Conservation (phyloP, 768 basidiomycete species). For the Lyophyllum atratum region DNA sequence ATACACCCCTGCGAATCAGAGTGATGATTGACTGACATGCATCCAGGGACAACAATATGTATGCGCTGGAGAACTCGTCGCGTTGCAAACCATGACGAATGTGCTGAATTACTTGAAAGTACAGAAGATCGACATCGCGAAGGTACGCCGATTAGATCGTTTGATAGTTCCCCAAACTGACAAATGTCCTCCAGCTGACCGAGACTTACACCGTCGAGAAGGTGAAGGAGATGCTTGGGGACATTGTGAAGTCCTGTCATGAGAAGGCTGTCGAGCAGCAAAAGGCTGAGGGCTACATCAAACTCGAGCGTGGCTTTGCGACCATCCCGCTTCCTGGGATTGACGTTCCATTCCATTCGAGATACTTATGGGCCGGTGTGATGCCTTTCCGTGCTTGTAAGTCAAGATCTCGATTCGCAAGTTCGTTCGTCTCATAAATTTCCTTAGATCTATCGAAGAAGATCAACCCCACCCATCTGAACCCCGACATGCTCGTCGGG, state of each 20-base stretch:
- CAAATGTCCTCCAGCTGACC: slow-evolving; percentile 59
- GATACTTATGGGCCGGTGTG: slow-evolving; percentile 98
- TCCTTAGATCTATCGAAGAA: slow-evolving; percentile 91
- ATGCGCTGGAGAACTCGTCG: slow-evolving; percentile 94
- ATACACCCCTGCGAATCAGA: background rate
- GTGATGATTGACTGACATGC: slow-evolving; percentile 8
- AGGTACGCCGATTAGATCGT: slow-evolving; percentile 45
- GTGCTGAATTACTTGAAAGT: slow-evolving; percentile 96
- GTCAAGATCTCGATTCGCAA: slow-evolving; percentile 29
- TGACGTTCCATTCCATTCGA: slow-evolving; percentile 99
- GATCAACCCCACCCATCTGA: slow-evolving; percentile 87
- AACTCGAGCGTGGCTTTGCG: slow-evolving; percentile 95
- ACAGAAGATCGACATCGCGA: slow-evolving; percentile 91
- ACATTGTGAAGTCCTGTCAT: slow-evolving; percentile 86
- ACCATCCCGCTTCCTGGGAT: slow-evolving; percentile 96
- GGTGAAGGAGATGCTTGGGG: slow-evolving; percentile 93
- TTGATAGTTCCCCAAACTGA: background rate
- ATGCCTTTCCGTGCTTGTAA: slow-evolving; percentile 95
- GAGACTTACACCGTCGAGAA: slow-evolving; percentile 88
- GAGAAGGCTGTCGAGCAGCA: slow-evolving; percentile 78
- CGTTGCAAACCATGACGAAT: slow-evolving; percentile 92
- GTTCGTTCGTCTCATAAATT: background rate
- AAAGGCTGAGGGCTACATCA: slow-evolving; percentile 83
- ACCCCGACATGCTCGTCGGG: slow-evolving; percentile 92
- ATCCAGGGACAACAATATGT: slow-evolving; percentile 98